Evolutionary conservation across 2,329 filamentous ascomycete genomes (phyloP).

Genomic region (Penicillium corylophilum): DNA sequence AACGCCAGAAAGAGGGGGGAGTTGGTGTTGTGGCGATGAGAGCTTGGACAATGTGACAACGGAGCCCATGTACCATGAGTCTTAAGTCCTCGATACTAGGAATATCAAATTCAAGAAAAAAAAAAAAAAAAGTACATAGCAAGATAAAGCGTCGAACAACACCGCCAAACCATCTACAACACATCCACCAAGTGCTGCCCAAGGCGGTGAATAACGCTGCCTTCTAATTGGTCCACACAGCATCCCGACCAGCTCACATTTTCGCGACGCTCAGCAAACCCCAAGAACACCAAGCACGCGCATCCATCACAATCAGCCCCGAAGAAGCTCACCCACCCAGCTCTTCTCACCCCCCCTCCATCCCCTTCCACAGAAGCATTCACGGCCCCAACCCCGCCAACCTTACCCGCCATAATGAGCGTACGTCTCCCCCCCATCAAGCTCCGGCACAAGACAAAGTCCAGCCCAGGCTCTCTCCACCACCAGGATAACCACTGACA

Average conservation of each 20-base stretch:
- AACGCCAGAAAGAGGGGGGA: background rate
- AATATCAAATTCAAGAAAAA: background rate
- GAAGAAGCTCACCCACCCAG: constrained; percentile 5
- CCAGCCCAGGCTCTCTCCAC: background rate
- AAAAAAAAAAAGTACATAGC: background rate
- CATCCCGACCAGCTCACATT: constrained; percentile 34
- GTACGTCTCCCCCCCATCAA: constrained; percentile 20
- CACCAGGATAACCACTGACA: constrained; percentile 9
- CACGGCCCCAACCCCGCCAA: constrained; percentile 3
- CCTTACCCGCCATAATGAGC: constrained; percentile 30
- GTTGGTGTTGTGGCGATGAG: background rate
- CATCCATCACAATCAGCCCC: constrained; percentile 13
- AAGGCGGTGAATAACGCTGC: constrained; percentile 26
- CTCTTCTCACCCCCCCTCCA: background rate
- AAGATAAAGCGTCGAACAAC: background rate
- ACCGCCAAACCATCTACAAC: background rate
- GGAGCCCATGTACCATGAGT: background rate
- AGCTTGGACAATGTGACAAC: background rate
- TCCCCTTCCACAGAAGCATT: background rate
- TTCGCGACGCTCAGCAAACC: constrained; percentile 27
- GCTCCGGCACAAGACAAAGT: background rate
- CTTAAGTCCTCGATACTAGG: background rate
- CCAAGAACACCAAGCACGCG: constrained; percentile 14
- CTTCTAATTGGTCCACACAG: constrained; percentile 25
- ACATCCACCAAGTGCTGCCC: background rate